A percentile compares a stretch with the other conserved stretches of the same genome.
phyloP scores from a whole-genome alignment of 768 basidiomycete genomes.

The Galerina sulciceps region DNA sequence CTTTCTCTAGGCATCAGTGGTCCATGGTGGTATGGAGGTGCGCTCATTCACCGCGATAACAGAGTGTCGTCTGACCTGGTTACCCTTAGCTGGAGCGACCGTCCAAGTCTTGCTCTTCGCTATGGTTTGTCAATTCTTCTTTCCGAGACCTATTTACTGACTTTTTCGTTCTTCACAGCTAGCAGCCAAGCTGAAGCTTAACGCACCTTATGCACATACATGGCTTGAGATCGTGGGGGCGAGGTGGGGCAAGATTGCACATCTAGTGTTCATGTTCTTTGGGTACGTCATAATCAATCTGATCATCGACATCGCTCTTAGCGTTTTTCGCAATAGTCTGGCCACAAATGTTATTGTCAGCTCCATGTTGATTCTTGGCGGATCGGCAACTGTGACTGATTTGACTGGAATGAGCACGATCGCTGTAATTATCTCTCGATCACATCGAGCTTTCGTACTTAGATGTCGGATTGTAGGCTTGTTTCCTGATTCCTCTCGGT shows the following conservation, averaged over 20 bases:
- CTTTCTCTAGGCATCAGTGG: conserved; percentile 63
- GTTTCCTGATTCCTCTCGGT: conserved; percentile 88
- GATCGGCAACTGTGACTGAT: conserved; percentile 85
- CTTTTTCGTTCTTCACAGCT: conserved; percentile 46
- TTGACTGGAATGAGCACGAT: conserved; percentile 91
- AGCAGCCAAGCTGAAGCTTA: conserved; percentile 89
- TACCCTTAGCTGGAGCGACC: conserved; percentile 67
- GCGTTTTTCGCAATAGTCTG: conserved; percentile 44
- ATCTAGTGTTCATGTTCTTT: conserved; percentile 88
- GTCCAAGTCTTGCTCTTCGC: conserved; percentile 93
- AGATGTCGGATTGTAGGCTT: conserved; percentile 54
- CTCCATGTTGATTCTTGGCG: conserved; percentile 79
- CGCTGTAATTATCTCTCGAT: conserved; percentile 49
- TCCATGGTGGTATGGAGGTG: conserved; percentile 85
- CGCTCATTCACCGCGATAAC: neutral
- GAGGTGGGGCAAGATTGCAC: conserved; percentile 82
- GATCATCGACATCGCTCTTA: neutral
- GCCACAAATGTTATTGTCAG: conserved; percentile 94
- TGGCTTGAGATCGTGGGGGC: conserved; percentile 86
- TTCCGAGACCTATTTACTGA: neutral
- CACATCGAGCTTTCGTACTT: neutral
- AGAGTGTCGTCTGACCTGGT: neutral
- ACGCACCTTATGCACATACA: conserved; percentile 87
- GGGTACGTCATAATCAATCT: conserved; percentile 44
- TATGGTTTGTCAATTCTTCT: conserved; percentile 43